These are phyloP conservation scores for Aspergillus udagawae DNA, from an alignment of 2,329 filamentous ascomycete genomes.

Conservation along the genomic window DNA sequence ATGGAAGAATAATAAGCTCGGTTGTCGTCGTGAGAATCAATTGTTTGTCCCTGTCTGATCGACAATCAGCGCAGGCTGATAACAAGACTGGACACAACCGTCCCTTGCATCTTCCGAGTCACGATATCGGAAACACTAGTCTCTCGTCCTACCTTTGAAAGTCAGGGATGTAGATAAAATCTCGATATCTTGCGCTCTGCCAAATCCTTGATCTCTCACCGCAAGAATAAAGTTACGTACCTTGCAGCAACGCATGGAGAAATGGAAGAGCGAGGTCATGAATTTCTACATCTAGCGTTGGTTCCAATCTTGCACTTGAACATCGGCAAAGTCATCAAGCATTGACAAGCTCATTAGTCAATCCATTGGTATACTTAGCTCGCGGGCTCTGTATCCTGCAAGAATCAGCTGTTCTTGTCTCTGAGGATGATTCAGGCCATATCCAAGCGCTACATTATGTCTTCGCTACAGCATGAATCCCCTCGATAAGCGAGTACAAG, in stretches of 20 bases:
- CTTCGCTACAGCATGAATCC: too few relatives aligned
- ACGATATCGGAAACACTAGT: not conserved
- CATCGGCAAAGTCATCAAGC: not conserved
- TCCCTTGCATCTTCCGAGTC: not conserved
- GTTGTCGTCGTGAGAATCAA: not conserved
- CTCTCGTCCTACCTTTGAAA: not conserved
- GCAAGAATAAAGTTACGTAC: not conserved
- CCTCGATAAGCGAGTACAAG: too few relatives aligned
- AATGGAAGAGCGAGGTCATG: not conserved
- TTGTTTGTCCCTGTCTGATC: not conserved
- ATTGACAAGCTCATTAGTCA: not conserved
- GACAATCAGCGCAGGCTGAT: not conserved
- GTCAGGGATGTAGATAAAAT: not conserved
- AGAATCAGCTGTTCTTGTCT: not conserved
- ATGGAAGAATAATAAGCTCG: not conserved
- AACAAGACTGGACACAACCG: not conserved
- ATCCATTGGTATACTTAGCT: not conserved
- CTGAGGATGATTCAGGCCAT: too few relatives aligned
- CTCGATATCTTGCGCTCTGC: not conserved
- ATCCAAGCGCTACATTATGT: too few relatives aligned
- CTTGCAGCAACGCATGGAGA: not conserved
- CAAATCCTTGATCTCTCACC: not conserved
- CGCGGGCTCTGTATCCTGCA: not conserved
- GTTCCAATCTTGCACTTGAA: not conserved
- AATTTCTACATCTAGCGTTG: not conserved